These are phyloP conservation scores for Colletotrichum chlorophyti DNA, from an alignment of 2,329 filamentous ascomycete species.

Conservation along the genomic window DNA sequence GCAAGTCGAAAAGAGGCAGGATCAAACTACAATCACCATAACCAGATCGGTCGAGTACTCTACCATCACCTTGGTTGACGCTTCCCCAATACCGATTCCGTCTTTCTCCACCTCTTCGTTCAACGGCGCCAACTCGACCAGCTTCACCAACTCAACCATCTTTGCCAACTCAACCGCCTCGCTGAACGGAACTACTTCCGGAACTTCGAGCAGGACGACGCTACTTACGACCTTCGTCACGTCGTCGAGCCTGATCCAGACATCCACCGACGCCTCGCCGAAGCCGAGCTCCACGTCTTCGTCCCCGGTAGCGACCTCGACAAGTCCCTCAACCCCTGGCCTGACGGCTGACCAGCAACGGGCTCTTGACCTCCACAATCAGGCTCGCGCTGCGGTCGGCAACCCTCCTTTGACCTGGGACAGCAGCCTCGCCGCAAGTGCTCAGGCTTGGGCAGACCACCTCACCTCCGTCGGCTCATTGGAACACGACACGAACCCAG, in stretches of 20 bases:
- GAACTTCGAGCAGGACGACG: too few species aligned
- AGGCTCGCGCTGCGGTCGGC: not conserved
- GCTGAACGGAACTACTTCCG: too few species aligned
- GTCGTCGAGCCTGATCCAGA: too few species aligned
- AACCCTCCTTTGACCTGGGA: not conserved
- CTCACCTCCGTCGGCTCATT: not conserved
- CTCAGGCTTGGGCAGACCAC: constrained; percentile 1
- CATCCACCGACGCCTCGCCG: not conserved
- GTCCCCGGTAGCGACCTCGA: not conserved
- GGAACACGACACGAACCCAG: not conserved
- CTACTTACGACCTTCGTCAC: too few species aligned
- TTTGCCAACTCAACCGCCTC: not conserved
- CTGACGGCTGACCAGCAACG: not conserved
- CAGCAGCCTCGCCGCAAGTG: not conserved
- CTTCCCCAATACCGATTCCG: too few species aligned
- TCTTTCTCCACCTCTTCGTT: too few species aligned
- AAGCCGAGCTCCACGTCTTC: too few species aligned
- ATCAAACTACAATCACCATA: not conserved
- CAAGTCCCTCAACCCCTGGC: not conserved
- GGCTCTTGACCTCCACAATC: constrained; percentile 8
- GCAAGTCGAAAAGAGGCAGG: not conserved
- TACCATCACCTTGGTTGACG: not conserved
- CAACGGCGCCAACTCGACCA: not conserved
- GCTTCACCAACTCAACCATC: not conserved
- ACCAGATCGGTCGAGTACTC: not conserved